A percentile compares a stretch with the other conserved stretches of the same genome.
These are phyloP conservation scores for Heterobasidion annosum DNA, from an alignment of 1,284 basidiomycete species.

Conservation along the genomic window DNA sequence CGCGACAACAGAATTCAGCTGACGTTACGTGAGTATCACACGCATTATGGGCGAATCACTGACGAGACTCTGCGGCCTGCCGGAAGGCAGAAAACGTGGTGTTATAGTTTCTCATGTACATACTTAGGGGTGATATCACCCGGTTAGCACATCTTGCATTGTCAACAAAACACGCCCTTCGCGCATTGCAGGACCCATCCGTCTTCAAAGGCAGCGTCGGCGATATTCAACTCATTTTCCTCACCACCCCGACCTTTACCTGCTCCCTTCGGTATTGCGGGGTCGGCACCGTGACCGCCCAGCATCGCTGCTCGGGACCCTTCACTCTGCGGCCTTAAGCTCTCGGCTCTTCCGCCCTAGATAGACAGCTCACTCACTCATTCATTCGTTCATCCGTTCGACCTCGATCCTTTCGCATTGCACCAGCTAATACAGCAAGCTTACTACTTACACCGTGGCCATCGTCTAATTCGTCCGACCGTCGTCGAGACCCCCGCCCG, in stretches of 20 bases:
- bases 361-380: conserved; percentile 11
- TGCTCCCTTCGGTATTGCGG: conserved; percentile 13
- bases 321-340: conserved; percentile 5
- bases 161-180: conserved; percentile 38
- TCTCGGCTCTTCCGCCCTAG: neutral
- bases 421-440: conserved; percentile 9
- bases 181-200: conserved; percentile 31
- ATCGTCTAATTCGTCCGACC: neutral
- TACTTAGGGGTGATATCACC: conserved; percentile 31
- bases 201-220: conserved; percentile 30
- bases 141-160: conserved; percentile 18
- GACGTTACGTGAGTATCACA: conserved; percentile 11
- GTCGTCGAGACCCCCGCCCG: neutral
- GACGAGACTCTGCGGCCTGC: conserved; percentile 38
- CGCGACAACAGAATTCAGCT: neutral
- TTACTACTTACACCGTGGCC: conserved; percentile 2
- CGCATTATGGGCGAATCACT: conserved; percentile 12
- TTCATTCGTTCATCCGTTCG: conserved; percentile 14
- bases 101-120: conserved; percentile 31
- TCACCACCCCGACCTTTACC: conserved; percentile 19
- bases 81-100: conserved; percentile 55
- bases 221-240: conserved; percentile 22
- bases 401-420: conserved; percentile 11
- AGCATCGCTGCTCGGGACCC: conserved; percentile 9
- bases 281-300: conserved; percentile 8